Evolutionary conservation across 2,329 filamentous ascomycete species (phyloP).

Genomic region (Botrytis galanthina): DNA sequence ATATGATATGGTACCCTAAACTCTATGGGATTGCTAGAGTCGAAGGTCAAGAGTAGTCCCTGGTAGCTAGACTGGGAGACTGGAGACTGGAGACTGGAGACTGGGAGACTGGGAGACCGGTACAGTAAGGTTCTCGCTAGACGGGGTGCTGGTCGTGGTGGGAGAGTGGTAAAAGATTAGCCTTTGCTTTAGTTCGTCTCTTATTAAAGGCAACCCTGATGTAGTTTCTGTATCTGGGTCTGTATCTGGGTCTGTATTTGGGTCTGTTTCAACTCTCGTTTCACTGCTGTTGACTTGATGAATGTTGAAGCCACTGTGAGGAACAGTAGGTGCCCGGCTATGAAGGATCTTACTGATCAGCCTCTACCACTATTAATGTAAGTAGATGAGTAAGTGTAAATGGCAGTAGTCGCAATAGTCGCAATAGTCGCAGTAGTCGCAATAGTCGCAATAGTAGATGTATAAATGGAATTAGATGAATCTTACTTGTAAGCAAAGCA

Average conservation of each 20-base stretch:
- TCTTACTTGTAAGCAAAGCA: not conserved
- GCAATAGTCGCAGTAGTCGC: not conserved
- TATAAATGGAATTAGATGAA: not conserved
- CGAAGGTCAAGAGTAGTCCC: not conserved
- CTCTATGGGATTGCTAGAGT: constrained; percentile 1
- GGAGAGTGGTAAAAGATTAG: not conserved
- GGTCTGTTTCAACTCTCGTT: not conserved
- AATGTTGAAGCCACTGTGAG: not conserved
- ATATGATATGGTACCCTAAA: not conserved
- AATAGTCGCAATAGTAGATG: not conserved
- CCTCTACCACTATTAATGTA: not conserved
- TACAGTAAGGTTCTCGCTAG: constrained; percentile 21
- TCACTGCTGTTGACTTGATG: not conserved
- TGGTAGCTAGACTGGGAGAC: not conserved
- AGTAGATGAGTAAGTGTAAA: not conserved
- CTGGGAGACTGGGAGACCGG: not conserved
- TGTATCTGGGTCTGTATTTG: not conserved
- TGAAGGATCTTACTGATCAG: not conserved
- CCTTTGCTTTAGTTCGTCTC: not conserved
- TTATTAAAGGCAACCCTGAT: not conserved
- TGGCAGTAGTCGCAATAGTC: not conserved
- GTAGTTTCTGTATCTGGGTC: not conserved
- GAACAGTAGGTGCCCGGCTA: not conserved
- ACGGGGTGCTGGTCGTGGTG: not conserved
- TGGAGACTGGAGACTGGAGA: not conserved